phyloP scores from a whole-genome alignment of 352 stramenopile species.

The Pythium aquatile region DNA sequence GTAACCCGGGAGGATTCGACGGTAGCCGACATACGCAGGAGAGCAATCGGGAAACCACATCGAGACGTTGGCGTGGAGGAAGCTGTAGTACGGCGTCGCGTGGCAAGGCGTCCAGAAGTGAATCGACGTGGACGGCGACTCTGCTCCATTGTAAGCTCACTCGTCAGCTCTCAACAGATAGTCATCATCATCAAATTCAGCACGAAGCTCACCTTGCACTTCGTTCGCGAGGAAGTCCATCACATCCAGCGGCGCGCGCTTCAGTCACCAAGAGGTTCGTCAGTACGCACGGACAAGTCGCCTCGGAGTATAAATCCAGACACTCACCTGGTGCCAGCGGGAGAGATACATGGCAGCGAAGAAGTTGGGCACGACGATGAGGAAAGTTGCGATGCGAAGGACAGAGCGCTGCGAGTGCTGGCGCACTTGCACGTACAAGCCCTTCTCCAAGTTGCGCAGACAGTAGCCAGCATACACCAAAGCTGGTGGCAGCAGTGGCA shows the following conservation, averaged over 20 bases:
- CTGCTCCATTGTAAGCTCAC: neutral
- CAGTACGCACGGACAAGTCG: neutral
- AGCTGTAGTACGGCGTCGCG: conserved; percentile 86
- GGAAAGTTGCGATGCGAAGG: conserved; percentile 42
- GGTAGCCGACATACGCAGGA: conserved; percentile 42
- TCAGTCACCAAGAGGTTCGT: neutral
- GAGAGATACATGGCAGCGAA: conserved; percentile 69
- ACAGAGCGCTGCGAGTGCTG: conserved; percentile 58
- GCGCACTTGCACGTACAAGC: conserved; percentile 53
- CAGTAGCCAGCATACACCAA: conserved; percentile 80
- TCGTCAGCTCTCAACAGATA: neutral
- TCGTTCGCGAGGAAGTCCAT: conserved; percentile 74
- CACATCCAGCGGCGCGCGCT: conserved; percentile 72
- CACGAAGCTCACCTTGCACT: conserved; percentile 39
- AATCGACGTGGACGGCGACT: conserved; percentile 42
- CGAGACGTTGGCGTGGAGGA: conserved; percentile 76
- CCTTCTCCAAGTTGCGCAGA: conserved; percentile 64
- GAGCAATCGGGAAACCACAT: conserved; percentile 89
- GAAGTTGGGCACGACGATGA: conserved; percentile 64
- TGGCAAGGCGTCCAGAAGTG: conserved; percentile 88
- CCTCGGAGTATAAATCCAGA: neutral
- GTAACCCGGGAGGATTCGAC: neutral
- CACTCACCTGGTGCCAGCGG: conserved; percentile 47
- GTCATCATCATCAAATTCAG: neutral
- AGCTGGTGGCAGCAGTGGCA: conserved; percentile 67